Evolutionary conservation across 192 early-diverging fungal species (phyloP), one percentile per base, ranked within the genome.

Genomic region (Backusella westeae): DNA sequence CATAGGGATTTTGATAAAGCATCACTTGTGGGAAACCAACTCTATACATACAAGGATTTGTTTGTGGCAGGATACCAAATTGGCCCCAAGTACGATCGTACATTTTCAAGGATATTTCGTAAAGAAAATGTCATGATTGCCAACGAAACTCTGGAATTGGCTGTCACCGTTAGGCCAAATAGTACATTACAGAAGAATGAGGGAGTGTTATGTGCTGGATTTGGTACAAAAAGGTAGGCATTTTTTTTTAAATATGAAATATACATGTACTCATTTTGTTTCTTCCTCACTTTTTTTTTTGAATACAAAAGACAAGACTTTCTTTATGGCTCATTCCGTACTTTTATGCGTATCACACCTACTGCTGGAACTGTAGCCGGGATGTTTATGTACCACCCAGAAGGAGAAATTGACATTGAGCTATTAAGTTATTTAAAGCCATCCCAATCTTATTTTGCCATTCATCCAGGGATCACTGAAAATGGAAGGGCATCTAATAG

Each of bases 401-500:
- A 78, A 38, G 67, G 49, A 6, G 77, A 78, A 15, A 78, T 78
- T n/a, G 77, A 78, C 41, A 70, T 78, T 35, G 77, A 78, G 44
- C 6, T 68, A n/a, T 56, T 78, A 15, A 69, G 72, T 35, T 12
- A 53, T 36, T 63, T 63, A 63, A 63, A 63, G 12, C 78, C 78
- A 5, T 63, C 74, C 5, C 68, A 75, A 72, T 32, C 74, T 14
- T 75, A 80, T 49, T 80, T 72, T 68, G 78, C 78, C 17, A 72
- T 80, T 2, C 78, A 80, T 52, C 78, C 78, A 26, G 74, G 63
- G 9, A 26, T 75, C 29, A 44, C 23, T 49, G 63, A 71, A 19
- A 44, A 75, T 36, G 78, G 78, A 34, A 29, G 41, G 38, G 74
- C 78, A 21, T 74, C 71, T 10, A 34, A 44, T 6, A 36, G 73